These are phyloP conservation scores for Collybiopsis luxurians DNA, from an alignment of 768 basidiomycete genomes.

Conservation along the genomic window DNA sequence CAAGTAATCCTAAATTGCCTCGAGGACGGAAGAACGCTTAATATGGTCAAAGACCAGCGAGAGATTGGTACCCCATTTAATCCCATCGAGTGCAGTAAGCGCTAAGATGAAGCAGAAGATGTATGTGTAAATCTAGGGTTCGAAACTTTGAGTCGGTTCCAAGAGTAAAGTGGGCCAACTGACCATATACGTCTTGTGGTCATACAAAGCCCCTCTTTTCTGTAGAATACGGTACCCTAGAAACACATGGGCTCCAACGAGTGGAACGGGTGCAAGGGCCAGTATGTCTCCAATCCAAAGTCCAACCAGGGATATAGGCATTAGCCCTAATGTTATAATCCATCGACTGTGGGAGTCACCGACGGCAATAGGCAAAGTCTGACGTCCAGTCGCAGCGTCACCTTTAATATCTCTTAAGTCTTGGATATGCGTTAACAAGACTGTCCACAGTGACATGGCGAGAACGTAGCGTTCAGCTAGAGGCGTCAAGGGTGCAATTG, in stretches of 20 bases:
- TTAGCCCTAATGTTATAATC: conserved; percentile 9
- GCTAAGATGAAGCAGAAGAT: too few relatives aligned
- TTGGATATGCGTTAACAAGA: conserved; percentile 10
- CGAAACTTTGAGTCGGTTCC: too few relatives aligned
- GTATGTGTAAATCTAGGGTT: too few relatives aligned
- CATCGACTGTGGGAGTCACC: conserved; percentile 8
- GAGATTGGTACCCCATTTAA: too few relatives aligned
- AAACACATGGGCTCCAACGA: conserved; percentile 5
- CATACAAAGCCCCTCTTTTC: too few relatives aligned
- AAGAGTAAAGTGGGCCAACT: too few relatives aligned
- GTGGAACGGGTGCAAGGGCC: background rate
- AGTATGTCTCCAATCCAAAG: conserved; percentile 10
- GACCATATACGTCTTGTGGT: too few relatives aligned
- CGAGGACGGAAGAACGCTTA: too few relatives aligned
- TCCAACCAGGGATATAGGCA: conserved; percentile 6
- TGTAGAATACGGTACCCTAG: conserved; percentile 13
- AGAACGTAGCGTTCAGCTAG: background rate
- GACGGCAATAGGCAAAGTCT: conserved; percentile 12
- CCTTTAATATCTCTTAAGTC: conserved; percentile 16
- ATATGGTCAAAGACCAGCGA: too few relatives aligned
- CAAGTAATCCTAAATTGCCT: too few relatives aligned
- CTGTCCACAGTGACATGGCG: conserved; percentile 11
- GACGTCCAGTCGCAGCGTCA: conserved; percentile 12
- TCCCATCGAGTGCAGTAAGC: too few relatives aligned
- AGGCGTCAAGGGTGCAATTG: conserved; percentile 1